Conservation (phyloP, 1,284 basidiomycete species). For the Cutaneotrichosporon cavernicola region DNA sequence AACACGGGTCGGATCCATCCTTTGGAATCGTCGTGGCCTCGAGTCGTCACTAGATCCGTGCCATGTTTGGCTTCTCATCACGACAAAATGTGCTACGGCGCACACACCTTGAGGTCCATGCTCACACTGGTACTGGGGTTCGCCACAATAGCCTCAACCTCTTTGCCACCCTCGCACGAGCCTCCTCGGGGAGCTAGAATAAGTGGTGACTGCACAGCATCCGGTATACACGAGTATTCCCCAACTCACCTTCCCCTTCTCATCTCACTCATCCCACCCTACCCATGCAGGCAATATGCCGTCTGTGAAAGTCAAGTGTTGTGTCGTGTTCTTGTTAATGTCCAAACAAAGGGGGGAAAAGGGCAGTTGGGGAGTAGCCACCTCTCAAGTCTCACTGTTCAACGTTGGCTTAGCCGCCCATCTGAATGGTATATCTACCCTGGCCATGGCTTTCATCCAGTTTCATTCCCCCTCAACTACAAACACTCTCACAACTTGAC, state of each 20-base stretch:
- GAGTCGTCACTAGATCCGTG: not conserved
- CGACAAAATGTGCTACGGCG: not conserved
- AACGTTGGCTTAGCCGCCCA: not conserved
- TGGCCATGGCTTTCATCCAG: not conserved
- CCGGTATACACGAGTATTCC: not conserved
- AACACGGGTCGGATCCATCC: not conserved
- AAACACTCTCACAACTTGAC: not conserved
- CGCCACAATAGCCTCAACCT: too few species aligned
- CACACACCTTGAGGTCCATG: not conserved
- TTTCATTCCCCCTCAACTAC: not conserved
- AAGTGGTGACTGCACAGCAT: not conserved
- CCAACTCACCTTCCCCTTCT: not conserved
- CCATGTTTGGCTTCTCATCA: not conserved
- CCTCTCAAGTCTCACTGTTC: not conserved
- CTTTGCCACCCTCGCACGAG: not conserved
- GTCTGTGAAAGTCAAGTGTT: not conserved
- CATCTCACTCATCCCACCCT: not conserved
- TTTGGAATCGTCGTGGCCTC: not conserved
- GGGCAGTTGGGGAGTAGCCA: not conserved
- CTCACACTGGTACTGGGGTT: too few species aligned
- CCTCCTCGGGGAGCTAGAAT: not conserved
- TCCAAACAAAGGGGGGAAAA: not conserved
- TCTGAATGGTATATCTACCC: not conserved
- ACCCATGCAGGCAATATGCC: not conserved
- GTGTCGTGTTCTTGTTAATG: not conserved